Percentiles rank a stretch among this genome's conserved stretches.
Evolutionary conservation across 345 rosid species (phyloP).

Genomic region (Salix suchowensis): DNA sequence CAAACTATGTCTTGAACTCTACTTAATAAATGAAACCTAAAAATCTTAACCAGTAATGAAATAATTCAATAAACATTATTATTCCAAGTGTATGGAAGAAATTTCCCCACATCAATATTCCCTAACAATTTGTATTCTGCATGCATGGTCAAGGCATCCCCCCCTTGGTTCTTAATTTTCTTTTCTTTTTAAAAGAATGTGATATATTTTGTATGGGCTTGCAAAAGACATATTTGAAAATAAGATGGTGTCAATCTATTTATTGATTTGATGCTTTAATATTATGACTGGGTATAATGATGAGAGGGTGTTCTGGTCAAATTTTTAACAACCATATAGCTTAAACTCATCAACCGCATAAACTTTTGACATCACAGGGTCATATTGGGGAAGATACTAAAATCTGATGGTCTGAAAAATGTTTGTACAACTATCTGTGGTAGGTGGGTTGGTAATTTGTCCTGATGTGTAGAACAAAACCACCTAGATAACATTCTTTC

Average conservation of each 20-base stretch:
- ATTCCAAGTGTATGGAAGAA: no score
- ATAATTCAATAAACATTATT: no score
- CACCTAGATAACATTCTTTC: background rate
- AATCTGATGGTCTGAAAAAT: conserved; percentile 83
- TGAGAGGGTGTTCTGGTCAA: background rate
- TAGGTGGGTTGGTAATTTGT: conserved; percentile 94
- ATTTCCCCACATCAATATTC: no score
- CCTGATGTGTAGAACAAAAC: conserved; percentile 29
- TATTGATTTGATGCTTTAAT: conserved; percentile 10
- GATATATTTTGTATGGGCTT: background rate
- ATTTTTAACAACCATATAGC: conserved; percentile 1
- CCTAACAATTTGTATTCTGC: no score
- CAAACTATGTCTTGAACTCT: no score
- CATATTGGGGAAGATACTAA: conserved; percentile 87
- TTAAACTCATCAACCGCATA: conserved; percentile 15
- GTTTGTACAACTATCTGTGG: conserved; percentile 76
- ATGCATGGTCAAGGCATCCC: no score
- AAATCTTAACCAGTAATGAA: no score
- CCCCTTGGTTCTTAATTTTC: no score
- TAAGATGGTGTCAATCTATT: background rate
- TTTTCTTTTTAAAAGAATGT: no score
- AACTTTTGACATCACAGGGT: conserved; percentile 70
- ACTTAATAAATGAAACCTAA: no score
- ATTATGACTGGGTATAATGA: background rate
- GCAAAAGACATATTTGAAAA: conserved; percentile 9